Evolutionary conservation across 139 green algal genomes (phyloP).

Genomic region (Coelastrella sp.): DNA sequence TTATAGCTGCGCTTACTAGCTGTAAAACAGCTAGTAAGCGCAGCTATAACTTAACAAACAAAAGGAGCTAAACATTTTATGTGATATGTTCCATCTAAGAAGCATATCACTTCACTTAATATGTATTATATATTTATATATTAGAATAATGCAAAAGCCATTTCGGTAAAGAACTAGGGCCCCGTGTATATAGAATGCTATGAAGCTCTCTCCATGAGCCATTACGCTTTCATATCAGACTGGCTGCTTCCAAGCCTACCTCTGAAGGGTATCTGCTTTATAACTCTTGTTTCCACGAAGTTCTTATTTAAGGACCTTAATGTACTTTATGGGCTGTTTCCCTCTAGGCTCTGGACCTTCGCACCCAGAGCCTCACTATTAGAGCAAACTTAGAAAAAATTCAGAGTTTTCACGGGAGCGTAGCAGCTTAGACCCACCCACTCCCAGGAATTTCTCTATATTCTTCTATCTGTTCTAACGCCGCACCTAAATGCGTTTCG

Average conservation of each 20-base stretch:
- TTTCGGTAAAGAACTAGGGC: slow-evolving; percentile 6
- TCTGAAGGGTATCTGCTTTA: slow-evolving; percentile 10
- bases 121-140: too few species aligned
- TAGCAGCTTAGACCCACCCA: slow-evolving; percentile 34
- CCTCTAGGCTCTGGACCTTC: slow-evolving; percentile 21
- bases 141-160: slow-evolving; percentile 1
- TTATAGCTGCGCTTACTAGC: too few species aligned
- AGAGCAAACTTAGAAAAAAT: not conserved
- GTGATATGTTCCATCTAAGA: too few species aligned
- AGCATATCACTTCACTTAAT: too few species aligned
- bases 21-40: too few species aligned
- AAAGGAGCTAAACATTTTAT: too few species aligned
- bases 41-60: too few species aligned
- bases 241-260: slow-evolving; percentile 42
- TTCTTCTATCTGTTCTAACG: not conserved
- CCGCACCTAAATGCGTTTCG: slow-evolving; percentile 20
- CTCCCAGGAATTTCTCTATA: not conserved
- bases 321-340: slow-evolving; percentile 33
- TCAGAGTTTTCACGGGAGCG: slow-evolving; percentile 11
- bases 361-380: slow-evolving; percentile 27
- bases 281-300: slow-evolving; percentile 37
- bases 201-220: slow-evolving; percentile 15
- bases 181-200: not conserved
- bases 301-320: slow-evolving; percentile 37
- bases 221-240: slow-evolving; percentile 39